phyloP scores from a whole-genome alignment of 2,329 filamentous ascomycete species.

The Cladophialophora psammophila region DNA sequence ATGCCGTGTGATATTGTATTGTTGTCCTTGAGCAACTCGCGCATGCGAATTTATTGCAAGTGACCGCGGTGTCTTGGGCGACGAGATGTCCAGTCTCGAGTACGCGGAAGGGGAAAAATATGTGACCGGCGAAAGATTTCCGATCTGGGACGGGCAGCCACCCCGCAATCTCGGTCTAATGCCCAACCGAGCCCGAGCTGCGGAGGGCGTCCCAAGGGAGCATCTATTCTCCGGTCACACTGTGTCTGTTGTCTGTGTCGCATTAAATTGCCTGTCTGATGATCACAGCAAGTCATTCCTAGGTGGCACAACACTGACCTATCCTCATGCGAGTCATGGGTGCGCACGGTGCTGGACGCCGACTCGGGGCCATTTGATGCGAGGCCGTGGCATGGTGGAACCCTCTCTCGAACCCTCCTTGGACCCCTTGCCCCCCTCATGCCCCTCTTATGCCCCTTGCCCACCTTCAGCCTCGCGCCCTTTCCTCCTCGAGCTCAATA shows the following conservation, averaged over 20 bases:
- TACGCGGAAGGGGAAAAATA: background rate
- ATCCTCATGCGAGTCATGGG: background rate
- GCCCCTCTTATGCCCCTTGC: background rate
- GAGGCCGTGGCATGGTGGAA: background rate
- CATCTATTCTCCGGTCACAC: background rate
- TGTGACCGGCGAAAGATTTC: constrained; percentile 3
- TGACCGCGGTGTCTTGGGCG: background rate
- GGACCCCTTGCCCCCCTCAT: background rate
- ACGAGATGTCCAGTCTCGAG: background rate
- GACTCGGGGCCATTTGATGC: background rate
- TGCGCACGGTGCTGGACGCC: background rate
- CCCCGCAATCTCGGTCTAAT: constrained; percentile 18
- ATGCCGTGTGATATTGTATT: background rate
- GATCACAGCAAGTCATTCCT: background rate
- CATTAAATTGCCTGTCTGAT: background rate
- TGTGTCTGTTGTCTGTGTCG: background rate
- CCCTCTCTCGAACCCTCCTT: too few species aligned
- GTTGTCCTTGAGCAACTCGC: constrained; percentile 5
- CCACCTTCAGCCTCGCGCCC: constrained; percentile 7
- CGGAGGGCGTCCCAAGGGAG: background rate
- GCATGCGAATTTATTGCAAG: constrained; percentile 11
- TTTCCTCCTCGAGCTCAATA: constrained; percentile 22
- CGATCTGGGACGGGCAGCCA: background rate
- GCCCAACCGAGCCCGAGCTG: constrained; percentile 2
- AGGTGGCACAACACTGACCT: background rate